These are phyloP conservation scores for Chlamydomonas applanata DNA, from an alignment of 139 green algal genomes.

Conservation along the genomic window DNA sequence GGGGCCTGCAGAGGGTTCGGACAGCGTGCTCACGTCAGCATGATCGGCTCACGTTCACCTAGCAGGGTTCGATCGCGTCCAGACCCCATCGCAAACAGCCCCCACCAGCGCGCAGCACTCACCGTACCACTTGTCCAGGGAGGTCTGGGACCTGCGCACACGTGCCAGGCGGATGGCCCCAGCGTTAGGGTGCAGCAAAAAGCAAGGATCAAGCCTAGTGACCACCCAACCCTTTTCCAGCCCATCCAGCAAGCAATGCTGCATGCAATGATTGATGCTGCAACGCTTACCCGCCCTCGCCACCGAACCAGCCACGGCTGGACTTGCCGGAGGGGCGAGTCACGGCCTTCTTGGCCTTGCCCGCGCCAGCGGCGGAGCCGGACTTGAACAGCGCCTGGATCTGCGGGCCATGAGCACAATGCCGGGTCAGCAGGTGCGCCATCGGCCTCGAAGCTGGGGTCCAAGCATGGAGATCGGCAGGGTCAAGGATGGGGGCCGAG, in stretches of 20 bases:
- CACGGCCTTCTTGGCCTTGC: constrained; percentile 34
- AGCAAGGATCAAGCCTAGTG: too few relatives aligned
- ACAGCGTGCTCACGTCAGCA: constrained; percentile 1
- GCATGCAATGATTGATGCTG: too few relatives aligned
- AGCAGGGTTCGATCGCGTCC: background rate
- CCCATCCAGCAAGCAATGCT: too few relatives aligned
- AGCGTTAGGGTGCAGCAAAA: background rate
- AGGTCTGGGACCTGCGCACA: constrained; percentile 19
- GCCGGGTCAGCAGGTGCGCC: background rate
- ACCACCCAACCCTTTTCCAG: too few relatives aligned
- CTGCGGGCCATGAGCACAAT: background rate
- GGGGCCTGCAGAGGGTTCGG: constrained; percentile 59
- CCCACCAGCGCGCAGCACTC: constrained; percentile 23
- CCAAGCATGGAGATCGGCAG: background rate
- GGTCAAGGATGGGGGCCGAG: too few relatives aligned
- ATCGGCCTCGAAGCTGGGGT: background rate
- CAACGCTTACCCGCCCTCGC: constrained; percentile 22
- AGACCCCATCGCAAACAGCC: background rate
- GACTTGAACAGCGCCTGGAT: constrained; percentile 4
- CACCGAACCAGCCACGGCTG: constrained; percentile 67
- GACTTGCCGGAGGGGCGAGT: constrained; percentile 26
- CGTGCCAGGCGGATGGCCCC: background rate
- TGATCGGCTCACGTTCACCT: background rate
- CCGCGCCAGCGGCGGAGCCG: background rate
- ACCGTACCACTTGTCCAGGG: constrained; percentile 89